These are phyloP conservation scores for Shiraia bambusicola DNA, from an alignment of 2,329 filamentous ascomycete genomes.

Conservation along the genomic window DNA sequence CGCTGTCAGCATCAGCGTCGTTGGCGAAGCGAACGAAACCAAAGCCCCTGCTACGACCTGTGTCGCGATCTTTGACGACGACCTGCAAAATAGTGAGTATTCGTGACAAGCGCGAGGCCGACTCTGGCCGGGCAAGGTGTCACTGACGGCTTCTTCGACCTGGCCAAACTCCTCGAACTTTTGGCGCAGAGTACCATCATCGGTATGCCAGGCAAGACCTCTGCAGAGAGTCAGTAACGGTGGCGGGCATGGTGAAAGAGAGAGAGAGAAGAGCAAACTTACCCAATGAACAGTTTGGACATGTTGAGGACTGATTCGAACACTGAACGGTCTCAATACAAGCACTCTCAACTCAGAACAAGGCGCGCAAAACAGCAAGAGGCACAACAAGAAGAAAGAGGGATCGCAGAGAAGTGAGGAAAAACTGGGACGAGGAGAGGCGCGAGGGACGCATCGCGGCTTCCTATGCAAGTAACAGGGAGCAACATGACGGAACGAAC, in stretches of 20 bases:
- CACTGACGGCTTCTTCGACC: conserved; percentile 92
- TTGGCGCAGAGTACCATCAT: conserved; percentile 78
- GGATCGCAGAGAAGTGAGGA: conserved; percentile 18
- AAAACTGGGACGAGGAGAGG: conserved; percentile 20
- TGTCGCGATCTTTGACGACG: conserved; percentile 96
- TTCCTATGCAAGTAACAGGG: conserved; percentile 28
- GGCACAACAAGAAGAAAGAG: conserved; percentile 25
- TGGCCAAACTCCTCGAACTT: conserved; percentile 92
- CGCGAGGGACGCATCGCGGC: conserved; percentile 35
- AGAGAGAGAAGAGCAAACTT: conserved; percentile 44
- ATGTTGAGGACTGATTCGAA: conserved; percentile 55
- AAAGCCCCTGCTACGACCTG: conserved; percentile 93
- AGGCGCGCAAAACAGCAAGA: conserved; percentile 31
- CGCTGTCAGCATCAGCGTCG: conserved; percentile 73
- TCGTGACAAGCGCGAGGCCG: neutral
- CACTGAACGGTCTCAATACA: conserved; percentile 46
- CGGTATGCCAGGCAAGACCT: conserved; percentile 98
- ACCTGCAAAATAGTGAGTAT: conserved; percentile 59
- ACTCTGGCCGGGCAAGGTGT: neutral
- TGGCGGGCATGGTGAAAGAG: neutral
- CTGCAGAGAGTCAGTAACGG: conserved; percentile 50
- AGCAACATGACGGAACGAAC: conserved; percentile 45
- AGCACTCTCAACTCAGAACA: conserved; percentile 32
- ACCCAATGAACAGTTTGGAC: conserved; percentile 97
- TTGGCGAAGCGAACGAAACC: conserved; percentile 89